These are phyloP conservation scores for Saccharomycopsis fermentans DNA, from an alignment of 805 yeast genomes.

Conservation along the genomic window DNA sequence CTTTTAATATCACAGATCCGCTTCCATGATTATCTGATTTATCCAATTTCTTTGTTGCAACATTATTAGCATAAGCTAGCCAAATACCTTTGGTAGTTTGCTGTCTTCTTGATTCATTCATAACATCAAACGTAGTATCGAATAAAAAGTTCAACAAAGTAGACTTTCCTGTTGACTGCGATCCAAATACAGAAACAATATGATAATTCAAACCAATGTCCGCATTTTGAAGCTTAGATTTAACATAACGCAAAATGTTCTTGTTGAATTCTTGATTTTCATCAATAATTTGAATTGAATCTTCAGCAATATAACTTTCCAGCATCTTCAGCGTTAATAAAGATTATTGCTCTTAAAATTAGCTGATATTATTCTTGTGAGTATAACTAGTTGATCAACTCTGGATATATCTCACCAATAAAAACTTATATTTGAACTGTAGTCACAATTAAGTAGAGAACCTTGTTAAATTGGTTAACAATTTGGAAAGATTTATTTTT, in stretches of 20 bases:
- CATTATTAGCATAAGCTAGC: slow-evolving; percentile 48
- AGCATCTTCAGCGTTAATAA: background rate
- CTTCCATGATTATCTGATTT: slow-evolving; percentile 10
- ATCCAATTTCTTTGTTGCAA: slow-evolving; percentile 22
- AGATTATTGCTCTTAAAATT: background rate
- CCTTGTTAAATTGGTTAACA: too few species aligned
- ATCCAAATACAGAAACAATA: slow-evolving; percentile 91
- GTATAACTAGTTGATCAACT: background rate
- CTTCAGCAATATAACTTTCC: background rate
- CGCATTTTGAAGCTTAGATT: slow-evolving; percentile 24
- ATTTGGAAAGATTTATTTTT: background rate
- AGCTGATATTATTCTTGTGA: background rate
- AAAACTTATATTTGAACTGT: too few species aligned
- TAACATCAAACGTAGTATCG: slow-evolving; percentile 82
- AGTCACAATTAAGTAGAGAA: too few species aligned
- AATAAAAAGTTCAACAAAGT: slow-evolving; percentile 80
- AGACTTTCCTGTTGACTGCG: slow-evolving; percentile 94
- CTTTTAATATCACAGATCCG: background rate
- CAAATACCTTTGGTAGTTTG: slow-evolving; percentile 88
- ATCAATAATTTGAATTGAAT: slow-evolving; percentile 41
- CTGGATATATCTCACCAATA: too few species aligned
- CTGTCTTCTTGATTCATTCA: slow-evolving; percentile 78
- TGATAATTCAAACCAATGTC: slow-evolving; percentile 68
- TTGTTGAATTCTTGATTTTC: slow-evolving; percentile 39
- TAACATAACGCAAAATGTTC: slow-evolving; percentile 28